Conservation (phyloP, 345 rosid species). For the Adansonia digitata region DNA sequence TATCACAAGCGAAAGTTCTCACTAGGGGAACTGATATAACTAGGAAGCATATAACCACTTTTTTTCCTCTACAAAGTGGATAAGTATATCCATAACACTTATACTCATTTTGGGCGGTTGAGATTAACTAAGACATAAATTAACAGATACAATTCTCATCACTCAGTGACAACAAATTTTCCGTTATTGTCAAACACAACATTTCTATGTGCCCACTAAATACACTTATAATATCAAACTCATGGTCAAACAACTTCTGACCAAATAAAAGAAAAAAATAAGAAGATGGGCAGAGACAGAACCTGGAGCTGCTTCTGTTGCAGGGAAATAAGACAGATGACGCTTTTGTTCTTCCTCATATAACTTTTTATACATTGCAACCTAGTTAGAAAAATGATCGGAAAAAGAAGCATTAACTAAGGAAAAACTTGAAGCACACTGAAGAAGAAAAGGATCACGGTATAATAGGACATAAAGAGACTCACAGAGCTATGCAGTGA, state of each 20-base stretch:
- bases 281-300: constrained; percentile 20
- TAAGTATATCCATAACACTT: neutral
- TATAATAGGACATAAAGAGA: constrained; percentile 14
- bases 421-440: neutral
- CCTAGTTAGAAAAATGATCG: constrained; percentile 35
- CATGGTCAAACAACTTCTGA: neutral
- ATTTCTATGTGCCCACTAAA: neutral
- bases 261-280: neutral
- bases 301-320: constrained; percentile 54
- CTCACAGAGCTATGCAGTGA: constrained; percentile 85
- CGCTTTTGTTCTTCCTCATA: constrained; percentile 87
- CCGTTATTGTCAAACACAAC: neutral
- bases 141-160: neutral
- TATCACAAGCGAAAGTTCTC: neutral
- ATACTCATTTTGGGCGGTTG: neutral
- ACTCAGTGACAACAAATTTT: neutral
- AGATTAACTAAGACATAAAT: neutral
- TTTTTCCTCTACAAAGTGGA: neutral
- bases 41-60: neutral
- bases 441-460: neutral
- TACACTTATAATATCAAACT: neutral
- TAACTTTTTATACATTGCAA: constrained; percentile 85
- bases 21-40: neutral
- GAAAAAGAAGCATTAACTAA: neutral
- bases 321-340: constrained; percentile 40